Conservation (phyloP, 768 basidiomycete species). For the Tricholoma terreum region DNA sequence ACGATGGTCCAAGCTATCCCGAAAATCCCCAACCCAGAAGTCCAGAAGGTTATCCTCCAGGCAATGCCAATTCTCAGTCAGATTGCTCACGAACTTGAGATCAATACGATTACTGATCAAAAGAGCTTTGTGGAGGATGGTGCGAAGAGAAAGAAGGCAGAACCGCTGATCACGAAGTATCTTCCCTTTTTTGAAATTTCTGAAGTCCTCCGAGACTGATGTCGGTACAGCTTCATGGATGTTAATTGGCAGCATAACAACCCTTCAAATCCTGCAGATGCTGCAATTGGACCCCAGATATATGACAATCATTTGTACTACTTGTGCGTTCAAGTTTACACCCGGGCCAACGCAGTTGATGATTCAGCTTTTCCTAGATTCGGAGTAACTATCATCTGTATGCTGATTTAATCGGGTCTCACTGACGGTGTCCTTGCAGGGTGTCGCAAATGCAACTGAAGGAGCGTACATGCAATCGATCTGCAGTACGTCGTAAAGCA, state of each 20-base stretch:
- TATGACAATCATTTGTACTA: constrained; percentile 86
- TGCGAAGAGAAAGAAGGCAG: constrained; percentile 2
- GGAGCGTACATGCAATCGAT: constrained; percentile 63
- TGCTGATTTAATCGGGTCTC: background rate
- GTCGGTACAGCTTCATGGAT: constrained; percentile 69
- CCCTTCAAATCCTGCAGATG: constrained; percentile 69
- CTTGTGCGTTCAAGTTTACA: constrained; percentile 39
- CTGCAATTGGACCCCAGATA: constrained; percentile 62
- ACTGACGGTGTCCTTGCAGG: constrained; percentile 36
- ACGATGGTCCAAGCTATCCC: background rate
- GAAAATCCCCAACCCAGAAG: background rate
- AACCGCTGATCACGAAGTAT: constrained; percentile 37
- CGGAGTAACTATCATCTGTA: constrained; percentile 40
- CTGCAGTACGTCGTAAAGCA: constrained; percentile 55
- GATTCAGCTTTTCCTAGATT: constrained; percentile 37
- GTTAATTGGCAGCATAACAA: constrained; percentile 71
- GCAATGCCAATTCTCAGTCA: background rate
- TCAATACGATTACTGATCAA: background rate
- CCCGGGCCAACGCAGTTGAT: no score
- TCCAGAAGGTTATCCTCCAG: background rate
- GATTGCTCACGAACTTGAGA: background rate
- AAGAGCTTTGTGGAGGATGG: background rate
- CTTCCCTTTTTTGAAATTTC: constrained; percentile 5
- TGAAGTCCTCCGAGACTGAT: constrained; percentile 7
- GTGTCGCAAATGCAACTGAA: constrained; percentile 64